phyloP scores from a whole-genome alignment of 2,329 filamentous ascomycete genomes.

The Sclerotinia borealis region DNA sequence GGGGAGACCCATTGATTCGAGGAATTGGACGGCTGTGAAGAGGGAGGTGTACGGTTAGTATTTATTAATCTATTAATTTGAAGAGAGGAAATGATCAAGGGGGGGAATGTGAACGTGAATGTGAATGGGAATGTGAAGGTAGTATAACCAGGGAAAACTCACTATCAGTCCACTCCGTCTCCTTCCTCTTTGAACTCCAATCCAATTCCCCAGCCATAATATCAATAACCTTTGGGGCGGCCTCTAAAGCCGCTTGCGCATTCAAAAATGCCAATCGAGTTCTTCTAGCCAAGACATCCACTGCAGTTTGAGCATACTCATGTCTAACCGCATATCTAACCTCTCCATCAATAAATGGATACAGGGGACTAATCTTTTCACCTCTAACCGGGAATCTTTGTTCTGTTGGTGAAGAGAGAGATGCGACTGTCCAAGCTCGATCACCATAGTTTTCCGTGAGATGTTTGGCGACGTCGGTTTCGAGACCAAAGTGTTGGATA shows the following conservation, averaged over 20 bases:
- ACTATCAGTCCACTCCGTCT: conserved; percentile 75
- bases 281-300: conserved; percentile 79
- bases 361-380: conserved; percentile 70
- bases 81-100: not conserved
- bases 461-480: conserved; percentile 88
- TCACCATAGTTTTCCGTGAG: conserved; percentile 85
- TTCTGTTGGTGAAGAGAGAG: conserved; percentile 70
- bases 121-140: not conserved
- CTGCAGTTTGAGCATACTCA: conserved; percentile 87
- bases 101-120: not conserved
- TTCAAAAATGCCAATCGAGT: conserved; percentile 87
- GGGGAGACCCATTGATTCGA: conserved; percentile 61
- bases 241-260: conserved; percentile 82
- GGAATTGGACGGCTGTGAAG: conserved; percentile 47
- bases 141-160: conserved; percentile 36
- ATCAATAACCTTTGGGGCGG: conserved; percentile 79
- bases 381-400: conserved; percentile 78
- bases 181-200: conserved; percentile 68
- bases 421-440: conserved; percentile 83
- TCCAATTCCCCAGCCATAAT: conserved; percentile 79
- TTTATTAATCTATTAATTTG: not conserved
- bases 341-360: conserved; percentile 90
- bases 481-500: conserved; percentile 86
- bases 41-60: conserved; percentile 2
- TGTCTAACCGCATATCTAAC: conserved; percentile 80